Evolutionary conservation across 1,284 basidiomycete species (phyloP).

Genomic region (Leccinum griseonigrum): DNA sequence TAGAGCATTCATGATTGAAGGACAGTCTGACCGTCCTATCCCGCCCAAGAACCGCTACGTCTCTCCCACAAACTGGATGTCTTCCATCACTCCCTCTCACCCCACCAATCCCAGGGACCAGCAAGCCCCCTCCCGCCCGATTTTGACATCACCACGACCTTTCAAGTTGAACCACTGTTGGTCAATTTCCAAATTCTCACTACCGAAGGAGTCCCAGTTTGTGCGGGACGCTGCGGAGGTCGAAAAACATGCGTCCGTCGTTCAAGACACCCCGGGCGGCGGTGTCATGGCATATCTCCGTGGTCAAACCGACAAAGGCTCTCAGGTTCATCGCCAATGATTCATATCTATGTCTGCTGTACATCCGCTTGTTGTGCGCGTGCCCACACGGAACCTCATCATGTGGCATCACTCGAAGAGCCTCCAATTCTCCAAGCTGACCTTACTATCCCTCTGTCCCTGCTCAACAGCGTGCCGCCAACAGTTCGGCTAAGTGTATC

Average conservation of each 20-base stretch:
- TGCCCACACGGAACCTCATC: too few relatives aligned
- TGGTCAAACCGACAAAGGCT: constrained; percentile 38
- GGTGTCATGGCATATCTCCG: constrained; percentile 49
- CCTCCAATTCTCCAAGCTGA: too few relatives aligned
- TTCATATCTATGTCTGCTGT: too few relatives aligned
- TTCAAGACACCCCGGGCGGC: constrained; percentile 45
- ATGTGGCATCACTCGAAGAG: too few relatives aligned
- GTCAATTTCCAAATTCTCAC: constrained; percentile 52
- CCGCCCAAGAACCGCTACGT: constrained; percentile 41
- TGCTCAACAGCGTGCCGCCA: too few relatives aligned
- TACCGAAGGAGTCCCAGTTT: constrained; percentile 34
- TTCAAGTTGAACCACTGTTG: constrained; percentile 43
- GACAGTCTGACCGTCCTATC: constrained; percentile 55
- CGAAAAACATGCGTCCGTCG: constrained; percentile 41
- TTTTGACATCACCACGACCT: constrained; percentile 43
- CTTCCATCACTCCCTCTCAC: constrained; percentile 18
- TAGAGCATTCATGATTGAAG: constrained; percentile 60
- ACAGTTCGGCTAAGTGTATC: too few relatives aligned
- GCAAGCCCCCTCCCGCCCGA: constrained; percentile 30
- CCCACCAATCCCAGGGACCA: constrained; percentile 20
- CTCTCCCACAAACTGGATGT: constrained; percentile 37
- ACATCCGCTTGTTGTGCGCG: too few relatives aligned
- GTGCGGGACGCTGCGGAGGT: constrained; percentile 37
- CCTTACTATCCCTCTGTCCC: too few relatives aligned
- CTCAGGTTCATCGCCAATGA: too few relatives aligned